Conservation (phyloP, 2,329 filamentous ascomycete genomes). For the Sporothrix globosa region DNA sequence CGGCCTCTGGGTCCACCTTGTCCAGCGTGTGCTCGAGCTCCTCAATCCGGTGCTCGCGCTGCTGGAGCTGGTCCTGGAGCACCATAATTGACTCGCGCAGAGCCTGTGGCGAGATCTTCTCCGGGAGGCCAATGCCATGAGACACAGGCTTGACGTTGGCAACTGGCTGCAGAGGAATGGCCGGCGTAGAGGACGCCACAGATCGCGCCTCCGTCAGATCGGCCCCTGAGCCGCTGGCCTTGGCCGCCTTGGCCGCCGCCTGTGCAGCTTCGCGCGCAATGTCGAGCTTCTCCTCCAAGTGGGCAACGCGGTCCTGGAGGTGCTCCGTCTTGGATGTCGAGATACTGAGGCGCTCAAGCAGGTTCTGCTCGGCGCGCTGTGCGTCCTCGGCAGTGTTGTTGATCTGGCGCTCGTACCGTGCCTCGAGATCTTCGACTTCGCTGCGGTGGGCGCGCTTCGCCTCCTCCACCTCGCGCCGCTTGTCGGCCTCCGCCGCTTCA, state of each 20-base stretch:
- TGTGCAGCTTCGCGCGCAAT: conserved; percentile 85
- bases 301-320: conserved; percentile 79
- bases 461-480: conserved; percentile 54
- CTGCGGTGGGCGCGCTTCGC: conserved; percentile 64
- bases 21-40: conserved; percentile 74
- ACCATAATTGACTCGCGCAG: conserved; percentile 95
- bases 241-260: conserved; percentile 77
- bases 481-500: conserved; percentile 38
- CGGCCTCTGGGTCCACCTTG: conserved; percentile 73
- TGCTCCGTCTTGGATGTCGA: conserved; percentile 84
- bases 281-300: conserved; percentile 88
- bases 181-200: conserved; percentile 24
- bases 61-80: conserved; percentile 93
- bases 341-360: conserved; percentile 78
- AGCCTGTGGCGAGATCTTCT: conserved; percentile 92
- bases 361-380: conserved; percentile 75
- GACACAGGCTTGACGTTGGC: conserved; percentile 44
- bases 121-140: conserved; percentile 61
- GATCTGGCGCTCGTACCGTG: conserved; percentile 74
- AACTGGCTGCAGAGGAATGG: conserved; percentile 39
- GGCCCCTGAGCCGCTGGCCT: conserved; percentile 44
- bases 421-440: conserved; percentile 72
- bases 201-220: conserved; percentile 33
- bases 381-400: conserved; percentile 78
- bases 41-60: conserved; percentile 88